These are phyloP conservation scores for Thalassia testudinum DNA, from an alignment of 116 monocot species.

Conservation along the genomic window DNA sequence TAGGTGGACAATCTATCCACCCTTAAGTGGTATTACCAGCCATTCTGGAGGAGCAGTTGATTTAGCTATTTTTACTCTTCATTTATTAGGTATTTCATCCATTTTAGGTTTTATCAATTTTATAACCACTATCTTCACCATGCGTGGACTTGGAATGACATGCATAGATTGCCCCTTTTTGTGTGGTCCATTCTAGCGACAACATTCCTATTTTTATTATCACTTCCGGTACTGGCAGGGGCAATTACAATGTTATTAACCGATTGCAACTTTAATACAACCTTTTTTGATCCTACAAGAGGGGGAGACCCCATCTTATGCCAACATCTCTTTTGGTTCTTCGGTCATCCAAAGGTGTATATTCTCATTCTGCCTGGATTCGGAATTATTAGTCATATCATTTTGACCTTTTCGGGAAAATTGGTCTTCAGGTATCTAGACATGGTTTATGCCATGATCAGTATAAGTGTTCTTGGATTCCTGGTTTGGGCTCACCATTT, in stretches of 20 bases:
- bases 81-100: background rate
- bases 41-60: constrained; percentile 7
- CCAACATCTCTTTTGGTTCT: too few species aligned
- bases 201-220: too few species aligned
- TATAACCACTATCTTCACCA: background rate
- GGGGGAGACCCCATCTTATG: too few species aligned
- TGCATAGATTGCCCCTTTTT: too few species aligned
- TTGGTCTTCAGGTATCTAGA: constrained; percentile 6
- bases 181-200: too few species aligned
- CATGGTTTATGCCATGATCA: constrained; percentile 9
- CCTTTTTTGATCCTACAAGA: too few species aligned
- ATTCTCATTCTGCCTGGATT: constrained; percentile 3
- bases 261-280: too few species aligned
- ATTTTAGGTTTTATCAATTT: background rate
- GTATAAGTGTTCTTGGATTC: constrained; percentile 7
- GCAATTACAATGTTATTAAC: too few species aligned
- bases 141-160: background rate
- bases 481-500: constrained; percentile 5
- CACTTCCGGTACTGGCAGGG: too few species aligned
- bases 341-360: constrained; percentile 3
- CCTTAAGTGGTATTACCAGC: constrained; percentile 11
- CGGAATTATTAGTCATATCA: constrained; percentile 1
- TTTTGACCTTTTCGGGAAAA: background rate
- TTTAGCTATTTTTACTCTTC: background rate
- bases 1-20: constrained; percentile 6